These are phyloP conservation scores for Neonectria neomacrospora DNA, from an alignment of 2,329 filamentous ascomycete genomes.

Conservation along the genomic window DNA sequence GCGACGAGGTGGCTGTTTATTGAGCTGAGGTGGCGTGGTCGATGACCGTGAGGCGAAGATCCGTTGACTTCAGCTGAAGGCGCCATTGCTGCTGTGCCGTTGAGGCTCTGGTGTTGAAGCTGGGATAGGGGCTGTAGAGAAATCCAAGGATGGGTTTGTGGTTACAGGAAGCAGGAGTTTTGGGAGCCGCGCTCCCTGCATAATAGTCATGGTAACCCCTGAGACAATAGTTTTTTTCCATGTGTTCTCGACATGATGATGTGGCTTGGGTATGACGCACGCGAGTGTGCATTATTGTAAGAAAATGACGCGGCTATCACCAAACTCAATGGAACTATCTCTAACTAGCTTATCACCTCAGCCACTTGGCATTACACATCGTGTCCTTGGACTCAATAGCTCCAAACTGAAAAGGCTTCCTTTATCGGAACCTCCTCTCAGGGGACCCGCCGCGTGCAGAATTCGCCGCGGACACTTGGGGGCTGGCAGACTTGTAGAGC, in stretches of 20 bases:
- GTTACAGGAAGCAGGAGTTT: neutral
- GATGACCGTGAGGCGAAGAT: neutral
- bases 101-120: neutral
- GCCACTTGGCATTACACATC: no score
- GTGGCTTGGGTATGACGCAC: neutral
- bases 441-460: neutral
- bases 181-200: neutral
- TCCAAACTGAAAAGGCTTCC: no score
- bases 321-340: no score
- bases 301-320: neutral
- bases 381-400: no score
- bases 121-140: neutral
- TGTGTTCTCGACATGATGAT: neutral
- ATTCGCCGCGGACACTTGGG: no score
- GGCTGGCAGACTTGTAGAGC: neutral
- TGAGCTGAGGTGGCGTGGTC: slow-evolving; percentile 28
- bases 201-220: neutral
- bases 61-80: slow-evolving; percentile 5
- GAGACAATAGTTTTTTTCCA: neutral
- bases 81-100: slow-evolving; percentile 13
- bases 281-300: neutral
- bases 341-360: no score
- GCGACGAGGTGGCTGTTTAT: slow-evolving; percentile 36
- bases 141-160: neutral
- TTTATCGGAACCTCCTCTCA: no score